phyloP scores from a whole-genome alignment of 1,139 yeast species.

The Geotrichum restrictum region DNA sequence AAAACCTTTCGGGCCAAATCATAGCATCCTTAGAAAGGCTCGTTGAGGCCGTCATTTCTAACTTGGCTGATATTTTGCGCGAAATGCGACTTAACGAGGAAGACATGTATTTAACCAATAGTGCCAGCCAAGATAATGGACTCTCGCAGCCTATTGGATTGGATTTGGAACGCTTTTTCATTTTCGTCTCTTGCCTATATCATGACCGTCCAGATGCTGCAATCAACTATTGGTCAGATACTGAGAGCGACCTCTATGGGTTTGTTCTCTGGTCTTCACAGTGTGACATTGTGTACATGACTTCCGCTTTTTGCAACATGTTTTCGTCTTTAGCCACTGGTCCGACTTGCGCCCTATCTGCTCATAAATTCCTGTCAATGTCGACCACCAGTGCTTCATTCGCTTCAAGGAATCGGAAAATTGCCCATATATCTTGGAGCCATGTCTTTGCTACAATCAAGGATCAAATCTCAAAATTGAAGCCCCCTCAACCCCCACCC shows the following conservation, averaged over 20 bases:
- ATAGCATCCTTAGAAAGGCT: constrained; percentile 40
- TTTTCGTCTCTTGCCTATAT: constrained; percentile 70
- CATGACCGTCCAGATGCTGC: constrained; percentile 58
- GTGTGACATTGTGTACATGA: constrained; percentile 76
- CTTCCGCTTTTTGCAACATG: constrained; percentile 77
- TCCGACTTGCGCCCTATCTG: constrained; percentile 49
- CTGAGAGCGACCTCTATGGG: constrained; percentile 61
- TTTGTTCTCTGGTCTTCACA: constrained; percentile 85
- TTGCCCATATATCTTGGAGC: constrained; percentile 45
- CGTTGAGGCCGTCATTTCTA: constrained; percentile 58
- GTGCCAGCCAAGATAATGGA: constrained; percentile 32
- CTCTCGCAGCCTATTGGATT: constrained; percentile 52
- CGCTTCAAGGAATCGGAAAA: constrained; percentile 14
- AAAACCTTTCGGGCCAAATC: constrained; percentile 26
- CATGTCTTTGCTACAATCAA: constrained; percentile 55
- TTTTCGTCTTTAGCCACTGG: constrained; percentile 70
- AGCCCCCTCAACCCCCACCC: constrained; percentile 24
- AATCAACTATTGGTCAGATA: constrained; percentile 66
- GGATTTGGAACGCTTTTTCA: constrained; percentile 81
- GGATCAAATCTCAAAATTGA: constrained; percentile 52
- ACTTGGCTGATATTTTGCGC: constrained; percentile 74
- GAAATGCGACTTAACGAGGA: constrained; percentile 84
- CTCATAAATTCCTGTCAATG: constrained; percentile 38
- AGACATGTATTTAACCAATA: constrained; percentile 58
- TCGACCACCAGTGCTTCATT: constrained; percentile 7